Evolutionary conservation across 345 rosid genomes (phyloP).

Genomic region (Acer campestre): DNA sequence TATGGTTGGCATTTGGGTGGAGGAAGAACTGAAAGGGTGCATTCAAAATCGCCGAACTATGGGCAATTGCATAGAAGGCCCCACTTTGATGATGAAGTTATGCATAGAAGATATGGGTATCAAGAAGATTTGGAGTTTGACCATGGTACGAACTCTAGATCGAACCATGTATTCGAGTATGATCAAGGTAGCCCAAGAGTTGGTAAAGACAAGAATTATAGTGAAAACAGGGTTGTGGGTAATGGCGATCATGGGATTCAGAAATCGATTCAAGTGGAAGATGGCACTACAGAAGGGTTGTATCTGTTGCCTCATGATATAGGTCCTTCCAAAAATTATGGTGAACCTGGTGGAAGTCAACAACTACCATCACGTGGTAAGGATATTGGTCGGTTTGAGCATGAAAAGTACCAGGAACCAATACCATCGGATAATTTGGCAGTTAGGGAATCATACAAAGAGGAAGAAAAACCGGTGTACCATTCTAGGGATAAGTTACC

Average conservation of each 20-base stretch:
- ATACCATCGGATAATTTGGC: slow-evolving; percentile 31
- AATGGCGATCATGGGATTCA: slow-evolving; percentile 30
- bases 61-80: slow-evolving; percentile 32
- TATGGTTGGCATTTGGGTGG: slow-evolving; percentile 33
- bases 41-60: slow-evolving; percentile 29
- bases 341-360: slow-evolving; percentile 30
- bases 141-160: slow-evolving; percentile 30
- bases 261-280: slow-evolving; percentile 39
- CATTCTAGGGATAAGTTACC: slow-evolving; percentile 32
- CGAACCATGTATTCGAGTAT: slow-evolving; percentile 33
- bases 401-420: slow-evolving; percentile 39
- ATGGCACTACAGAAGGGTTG: slow-evolving; percentile 32
- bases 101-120: slow-evolving; percentile 29
- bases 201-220: slow-evolving; percentile 35
- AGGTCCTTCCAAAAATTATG: slow-evolving; percentile 38
- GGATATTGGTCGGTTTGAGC: slow-evolving; percentile 32
- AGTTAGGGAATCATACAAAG: slow-evolving; percentile 34
- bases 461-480: slow-evolving; percentile 34
- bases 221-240: slow-evolving; percentile 31
- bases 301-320: slow-evolving; percentile 29
- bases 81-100: slow-evolving; percentile 25
- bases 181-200: slow-evolving; percentile 39
- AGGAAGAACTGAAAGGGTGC: slow-evolving; percentile 31
- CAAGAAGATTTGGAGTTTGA: slow-evolving; percentile 31
- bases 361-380: slow-evolving; percentile 22